Base-by-base conservation (phyloP, 2,329 filamentous ascomycete species). In the Rachicladosporium sp. region DNA sequence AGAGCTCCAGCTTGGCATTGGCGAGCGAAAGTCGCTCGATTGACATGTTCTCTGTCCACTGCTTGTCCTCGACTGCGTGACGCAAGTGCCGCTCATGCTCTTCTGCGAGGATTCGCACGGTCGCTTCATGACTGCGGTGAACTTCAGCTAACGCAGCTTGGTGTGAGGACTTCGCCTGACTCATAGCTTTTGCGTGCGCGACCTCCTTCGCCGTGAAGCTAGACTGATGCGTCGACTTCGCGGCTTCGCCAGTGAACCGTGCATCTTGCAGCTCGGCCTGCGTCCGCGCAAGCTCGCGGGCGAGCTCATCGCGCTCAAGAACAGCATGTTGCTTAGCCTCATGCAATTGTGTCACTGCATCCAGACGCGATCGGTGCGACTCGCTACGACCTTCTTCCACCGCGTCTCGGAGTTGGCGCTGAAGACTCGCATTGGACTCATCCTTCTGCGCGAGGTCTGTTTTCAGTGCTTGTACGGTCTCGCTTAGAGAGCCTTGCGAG, bases 11-110 rank as follows among this genome's bases (percentile, higher is more conserved):
- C 69, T 89, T 93, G 41, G 86, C 84, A 6, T 88, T 77, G 0
- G 86, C 84, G 42, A 96, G 71, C 47, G 76, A 79, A 40, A 96
- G 73, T 19, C 83, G 79, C 55, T 95, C 86, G 36, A 82, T 73
- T 33, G 93, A 74, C 57, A 88, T 82, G 46, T 80, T 73, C 59
- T 94, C 87, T 2, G 78, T 70, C 36, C 83, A 79, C 51, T 89
- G 78, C 43, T 80, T 82, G 61, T 96, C 88, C 54, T 96, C 88
- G 4, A 76, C 68, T 7, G 78, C 74, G 38, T 61, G 53, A 19
- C 50, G 45, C 23, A 62, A 34, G 6, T 49, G 49, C 13, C 57
- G 50, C 12, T 47, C 49, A 57, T 93, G 82, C 48, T 82, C 79
- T 43, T 78, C 74, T 47, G 82, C 76, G 32, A 60, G 46, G 31